These are phyloP conservation scores for Parathielavia appendiculata DNA, from an alignment of 495 filamentous ascomycete species.

Conservation along the genomic window DNA sequence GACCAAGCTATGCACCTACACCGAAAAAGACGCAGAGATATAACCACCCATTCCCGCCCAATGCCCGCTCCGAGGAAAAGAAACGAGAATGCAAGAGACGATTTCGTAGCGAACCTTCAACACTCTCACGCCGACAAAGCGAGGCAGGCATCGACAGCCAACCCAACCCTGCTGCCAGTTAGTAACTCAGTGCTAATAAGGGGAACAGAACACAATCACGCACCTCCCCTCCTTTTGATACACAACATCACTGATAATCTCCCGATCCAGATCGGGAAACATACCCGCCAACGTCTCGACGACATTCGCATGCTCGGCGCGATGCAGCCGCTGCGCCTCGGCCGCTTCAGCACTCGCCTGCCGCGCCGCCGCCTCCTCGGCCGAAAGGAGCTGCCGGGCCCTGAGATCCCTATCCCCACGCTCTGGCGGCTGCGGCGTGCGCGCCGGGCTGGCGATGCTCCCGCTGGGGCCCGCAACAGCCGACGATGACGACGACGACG, in stretches of 20 bases:
- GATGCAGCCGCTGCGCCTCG: conserved; percentile 78
- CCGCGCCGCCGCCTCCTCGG: conserved; percentile 86
- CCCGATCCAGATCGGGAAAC: conserved; percentile 87
- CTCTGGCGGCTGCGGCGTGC: conserved; percentile 55
- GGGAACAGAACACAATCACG: conserved; percentile 32
- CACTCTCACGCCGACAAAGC: conserved; percentile 55
- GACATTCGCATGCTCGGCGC: conserved; percentile 80
- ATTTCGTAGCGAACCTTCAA: background rate
- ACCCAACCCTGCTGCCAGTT: conserved; percentile 59
- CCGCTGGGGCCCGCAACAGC: conserved; percentile 33
- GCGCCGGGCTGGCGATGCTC: conserved; percentile 45
- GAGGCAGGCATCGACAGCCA: conserved; percentile 88
- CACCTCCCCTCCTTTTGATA: conserved; percentile 86
- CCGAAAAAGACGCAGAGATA: conserved; percentile 12
- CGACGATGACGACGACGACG: conserved; percentile 32
- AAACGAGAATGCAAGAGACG: background rate
- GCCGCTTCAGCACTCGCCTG: conserved; percentile 91
- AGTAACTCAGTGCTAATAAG: conserved; percentile 17
- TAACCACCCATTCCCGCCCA: conserved; percentile 11
- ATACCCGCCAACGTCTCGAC: conserved; percentile 89
- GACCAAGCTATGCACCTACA: conserved; percentile 15
- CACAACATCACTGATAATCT: conserved; percentile 91
- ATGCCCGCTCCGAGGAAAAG: conserved; percentile 16
- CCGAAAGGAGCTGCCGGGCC: conserved; percentile 48
- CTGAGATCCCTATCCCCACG: conserved; percentile 33